Percentiles rank a stretch among this genome's conserved stretches.
These are phyloP conservation scores for Tolypocladium ovalisporum DNA, from an alignment of 2,329 filamentous ascomycete genomes.

Conservation along the genomic window DNA sequence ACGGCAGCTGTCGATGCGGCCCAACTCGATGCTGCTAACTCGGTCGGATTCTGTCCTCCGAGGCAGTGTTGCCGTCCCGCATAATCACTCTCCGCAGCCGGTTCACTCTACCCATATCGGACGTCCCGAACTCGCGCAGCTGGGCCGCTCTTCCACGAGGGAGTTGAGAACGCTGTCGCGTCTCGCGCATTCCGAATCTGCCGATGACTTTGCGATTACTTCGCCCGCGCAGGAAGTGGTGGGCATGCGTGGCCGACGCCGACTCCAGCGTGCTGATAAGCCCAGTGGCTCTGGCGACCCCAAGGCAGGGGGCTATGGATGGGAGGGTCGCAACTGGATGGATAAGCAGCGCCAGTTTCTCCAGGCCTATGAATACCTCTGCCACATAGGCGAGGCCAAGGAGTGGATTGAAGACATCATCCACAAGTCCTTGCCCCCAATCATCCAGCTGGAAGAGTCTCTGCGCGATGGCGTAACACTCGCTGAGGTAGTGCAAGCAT, in stretches of 20 bases:
- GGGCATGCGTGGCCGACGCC: slow-evolving; percentile 73
- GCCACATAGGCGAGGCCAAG: slow-evolving; percentile 96
- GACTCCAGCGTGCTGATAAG: slow-evolving; percentile 62
- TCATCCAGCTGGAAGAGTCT: slow-evolving; percentile 87
- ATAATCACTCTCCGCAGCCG: slow-evolving; percentile 18
- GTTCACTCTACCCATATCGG: slow-evolving; percentile 35
- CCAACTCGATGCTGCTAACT: slow-evolving; percentile 51
- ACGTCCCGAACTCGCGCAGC: slow-evolving; percentile 64
- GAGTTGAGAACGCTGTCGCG: slow-evolving; percentile 81
- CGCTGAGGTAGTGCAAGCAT: slow-evolving; percentile 83
- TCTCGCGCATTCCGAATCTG: slow-evolving; percentile 62
- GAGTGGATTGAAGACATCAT: slow-evolving; percentile 97
- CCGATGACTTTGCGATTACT: slow-evolving; percentile 72
- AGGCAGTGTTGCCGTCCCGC: slow-evolving; percentile 19
- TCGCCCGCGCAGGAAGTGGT: slow-evolving; percentile 75
- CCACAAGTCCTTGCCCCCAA: slow-evolving; percentile 74
- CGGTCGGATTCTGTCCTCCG: slow-evolving; percentile 42
- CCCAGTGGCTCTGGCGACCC: slow-evolving; percentile 33
- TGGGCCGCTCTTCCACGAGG: slow-evolving; percentile 81
- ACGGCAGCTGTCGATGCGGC: slow-evolving; percentile 32
- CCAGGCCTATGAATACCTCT: slow-evolving; percentile 96
- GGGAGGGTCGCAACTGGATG: slow-evolving; percentile 92
- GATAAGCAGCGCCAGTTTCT: slow-evolving; percentile 95
- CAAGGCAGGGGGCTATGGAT: slow-evolving; percentile 48
- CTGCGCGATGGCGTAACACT: slow-evolving; percentile 87